phyloP scores from a whole-genome alignment of 225 moss, liverwort and hornwort species.

The Asterella californica region DNA sequence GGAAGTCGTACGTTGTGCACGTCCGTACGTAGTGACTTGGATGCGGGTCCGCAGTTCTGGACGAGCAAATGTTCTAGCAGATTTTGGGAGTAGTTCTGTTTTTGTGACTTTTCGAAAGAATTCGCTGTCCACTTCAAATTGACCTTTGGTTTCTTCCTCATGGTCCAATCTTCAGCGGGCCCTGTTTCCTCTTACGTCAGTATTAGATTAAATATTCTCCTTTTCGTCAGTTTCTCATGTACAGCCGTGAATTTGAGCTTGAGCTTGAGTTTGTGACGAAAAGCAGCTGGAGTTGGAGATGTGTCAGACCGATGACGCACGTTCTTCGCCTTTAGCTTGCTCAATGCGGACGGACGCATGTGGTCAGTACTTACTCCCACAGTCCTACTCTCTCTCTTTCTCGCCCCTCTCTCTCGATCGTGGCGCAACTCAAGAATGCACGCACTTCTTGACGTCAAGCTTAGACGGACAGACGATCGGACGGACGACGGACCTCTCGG shows the following conservation, averaged over 20 bases:
- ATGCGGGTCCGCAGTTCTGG: background rate
- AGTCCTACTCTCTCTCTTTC: no score
- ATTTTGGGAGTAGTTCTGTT: background rate
- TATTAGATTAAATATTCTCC: no score
- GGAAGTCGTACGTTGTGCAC: background rate
- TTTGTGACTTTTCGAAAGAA: background rate
- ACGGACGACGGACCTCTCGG: no score
- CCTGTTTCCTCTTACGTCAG: background rate
- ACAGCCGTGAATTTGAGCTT: background rate
- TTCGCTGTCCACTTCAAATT: background rate
- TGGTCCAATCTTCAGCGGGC: background rate
- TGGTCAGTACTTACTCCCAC: no score
- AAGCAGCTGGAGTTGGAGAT: constrained; percentile 1
- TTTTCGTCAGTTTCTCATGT: background rate
- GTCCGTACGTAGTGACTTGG: no score
- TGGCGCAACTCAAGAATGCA: background rate
- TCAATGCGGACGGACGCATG: background rate
- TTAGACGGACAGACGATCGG: no score
- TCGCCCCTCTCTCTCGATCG: no score
- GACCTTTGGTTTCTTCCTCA: background rate
- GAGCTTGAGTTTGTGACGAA: background rate
- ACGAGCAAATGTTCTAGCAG: background rate
- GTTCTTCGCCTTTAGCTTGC: background rate
- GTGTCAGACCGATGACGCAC: background rate
- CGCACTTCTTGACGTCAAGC: background rate